A percentile compares a stretch with the other conserved stretches of the same genome.
phyloP scores from a whole-genome alignment of 1,284 basidiomycete species.

The Nidula niveotomentosa region DNA sequence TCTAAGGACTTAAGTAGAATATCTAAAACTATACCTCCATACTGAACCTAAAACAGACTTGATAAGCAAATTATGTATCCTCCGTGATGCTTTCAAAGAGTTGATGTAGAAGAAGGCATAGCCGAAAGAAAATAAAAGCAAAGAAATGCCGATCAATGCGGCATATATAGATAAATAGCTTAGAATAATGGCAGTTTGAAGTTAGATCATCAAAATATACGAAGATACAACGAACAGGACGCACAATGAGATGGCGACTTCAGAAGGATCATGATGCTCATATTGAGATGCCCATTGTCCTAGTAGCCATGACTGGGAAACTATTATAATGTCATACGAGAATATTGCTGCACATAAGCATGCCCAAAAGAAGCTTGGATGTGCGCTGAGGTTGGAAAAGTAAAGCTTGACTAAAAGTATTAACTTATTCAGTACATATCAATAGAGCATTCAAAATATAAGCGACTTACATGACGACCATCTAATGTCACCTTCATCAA shows the following conservation, averaged over 20 bases:
- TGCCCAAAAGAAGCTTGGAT: neutral
- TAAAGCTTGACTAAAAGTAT: conserved; percentile 7
- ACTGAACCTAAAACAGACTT: conserved; percentile 43
- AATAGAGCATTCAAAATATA: conserved; percentile 4
- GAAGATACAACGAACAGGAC: neutral
- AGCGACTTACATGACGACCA: conserved; percentile 30
- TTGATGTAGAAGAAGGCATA: conserved; percentile 34
- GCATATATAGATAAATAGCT: conserved; percentile 44
- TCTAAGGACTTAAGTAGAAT: neutral
- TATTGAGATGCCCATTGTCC: neutral
- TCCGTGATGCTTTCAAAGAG: conserved; percentile 35
- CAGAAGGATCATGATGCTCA: neutral
- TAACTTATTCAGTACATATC: too few relatives aligned
- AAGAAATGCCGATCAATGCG: conserved; percentile 23
- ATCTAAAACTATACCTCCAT: conserved; percentile 19
- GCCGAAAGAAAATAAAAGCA: conserved; percentile 23
- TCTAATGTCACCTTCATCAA: conserved; percentile 47
- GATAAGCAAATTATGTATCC: conserved; percentile 37
- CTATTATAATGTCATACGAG: neutral
- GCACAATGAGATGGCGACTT: neutral
- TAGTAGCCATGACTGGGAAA: neutral
- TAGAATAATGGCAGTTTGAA: neutral
- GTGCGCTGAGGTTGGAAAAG: conserved; percentile 48
- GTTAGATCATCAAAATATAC: neutral
- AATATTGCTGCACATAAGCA: neutral